Evolutionary conservation across 2,329 filamentous ascomycete genomes (phyloP).

Genomic region (Ustulina deusta): DNA sequence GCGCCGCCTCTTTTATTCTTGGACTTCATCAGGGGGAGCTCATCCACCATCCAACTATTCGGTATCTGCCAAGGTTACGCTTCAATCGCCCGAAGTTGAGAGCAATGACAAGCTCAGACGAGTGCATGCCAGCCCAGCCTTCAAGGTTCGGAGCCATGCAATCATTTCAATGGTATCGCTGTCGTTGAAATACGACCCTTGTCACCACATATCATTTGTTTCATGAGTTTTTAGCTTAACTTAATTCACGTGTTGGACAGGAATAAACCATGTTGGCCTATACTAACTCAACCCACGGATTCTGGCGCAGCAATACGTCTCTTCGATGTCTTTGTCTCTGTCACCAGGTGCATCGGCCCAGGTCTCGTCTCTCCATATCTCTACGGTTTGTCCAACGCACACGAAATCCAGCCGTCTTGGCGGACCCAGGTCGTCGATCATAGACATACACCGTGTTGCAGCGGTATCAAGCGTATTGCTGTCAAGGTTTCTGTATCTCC

Average conservation of each 20-base stretch:
- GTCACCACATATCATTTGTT: too few species aligned
- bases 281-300: conserved; percentile 28
- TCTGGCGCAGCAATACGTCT: conserved; percentile 32
- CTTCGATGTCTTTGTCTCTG: conserved; percentile 25
- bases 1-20: too few species aligned
- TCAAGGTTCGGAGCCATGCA: too few species aligned
- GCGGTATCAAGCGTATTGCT: conserved; percentile 17
- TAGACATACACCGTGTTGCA: conserved; percentile 24
- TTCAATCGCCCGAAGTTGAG: too few species aligned
- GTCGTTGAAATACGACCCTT: background rate
- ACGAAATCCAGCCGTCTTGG: background rate
- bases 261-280: background rate
- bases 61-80: too few species aligned
- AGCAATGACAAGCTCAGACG: too few species aligned
- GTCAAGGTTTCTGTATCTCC: conserved; percentile 29
- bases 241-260: background rate
- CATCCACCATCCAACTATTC: too few species aligned
- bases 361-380: conserved; percentile 30
- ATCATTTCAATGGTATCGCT: too few species aligned
- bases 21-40: too few species aligned
- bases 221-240: too few species aligned
- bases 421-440: background rate
- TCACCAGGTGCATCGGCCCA: conserved; percentile 14
- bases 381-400: conserved; percentile 27
- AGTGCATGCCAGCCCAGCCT: too few species aligned